Evolutionary conservation across 2,329 filamentous ascomycete genomes (phyloP), one percentile per base, ranked within the genome.

Genomic region (Sporothrix pseudoabietina): DNA sequence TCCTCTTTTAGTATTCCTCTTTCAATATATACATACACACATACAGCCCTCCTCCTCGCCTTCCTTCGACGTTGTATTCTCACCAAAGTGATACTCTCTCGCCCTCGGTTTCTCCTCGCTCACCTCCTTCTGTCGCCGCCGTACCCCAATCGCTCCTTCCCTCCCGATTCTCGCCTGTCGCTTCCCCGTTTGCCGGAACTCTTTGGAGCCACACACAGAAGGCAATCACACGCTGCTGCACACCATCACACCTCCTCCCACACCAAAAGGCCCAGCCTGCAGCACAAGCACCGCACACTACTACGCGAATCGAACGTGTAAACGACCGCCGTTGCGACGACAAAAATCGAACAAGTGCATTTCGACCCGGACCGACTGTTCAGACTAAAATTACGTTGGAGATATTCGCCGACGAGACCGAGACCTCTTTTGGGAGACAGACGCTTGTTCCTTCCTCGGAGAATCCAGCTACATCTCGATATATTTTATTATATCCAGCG

Each of bases 141-240:
- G 72, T 44, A 30, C 54, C 14, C 63, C 32, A 49, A 30, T 26
- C 68, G 44, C 35, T 35, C 19, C 32, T 59, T 47, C 35, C 54
- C 39, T 44, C 71, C 69, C 72, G 72, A 61, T 59, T 73, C 59
- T 73, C 69, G 69, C 72, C 69, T 69, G 72, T 73, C 55, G 52
- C 54, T 59, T 69, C 47, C 63, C 66, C 66, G 66, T 69, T 69
- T 54, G 66, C 66, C 66, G 66, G 66, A 69, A 22, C 19, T 16
- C 30, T n/a, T 19, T 9, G 22, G n/a, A 22, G 22, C 44, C 47
- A 69, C n/a, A 30, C 0, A 2, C 54, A 69, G 66, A 69, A 54
- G 5, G 47, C n/a, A 54, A 55, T 54, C 32, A 69, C n/a, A 69
- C 59, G 35, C 59, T 44, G 35, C 59, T 54, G 66, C 66, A 55